A percentile compares a stretch with the other conserved stretches of the same genome.
These are phyloP conservation scores for Lentinula aciculospora DNA, from an alignment of 768 basidiomycete genomes.

Conservation along the genomic window DNA sequence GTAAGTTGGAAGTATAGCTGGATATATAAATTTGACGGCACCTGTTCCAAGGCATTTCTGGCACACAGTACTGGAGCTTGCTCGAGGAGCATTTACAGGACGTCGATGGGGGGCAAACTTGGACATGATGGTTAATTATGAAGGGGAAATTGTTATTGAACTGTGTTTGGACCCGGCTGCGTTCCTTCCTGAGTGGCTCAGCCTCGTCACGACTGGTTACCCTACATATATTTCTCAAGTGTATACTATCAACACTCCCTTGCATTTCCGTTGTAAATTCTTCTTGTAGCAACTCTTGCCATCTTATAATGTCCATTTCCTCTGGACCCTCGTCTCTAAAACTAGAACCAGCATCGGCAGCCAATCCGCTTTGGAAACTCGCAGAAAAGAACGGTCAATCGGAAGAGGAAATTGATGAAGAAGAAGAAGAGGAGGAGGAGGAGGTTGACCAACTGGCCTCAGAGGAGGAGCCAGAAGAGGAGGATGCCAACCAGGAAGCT, in stretches of 20 bases:
- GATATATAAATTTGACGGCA: slow-evolving; percentile 20
- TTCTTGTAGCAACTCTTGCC: too few species aligned
- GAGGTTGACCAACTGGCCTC: slow-evolving; percentile 67
- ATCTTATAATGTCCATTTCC: neutral
- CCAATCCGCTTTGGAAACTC: neutral
- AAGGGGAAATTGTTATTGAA: neutral
- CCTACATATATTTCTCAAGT: neutral
- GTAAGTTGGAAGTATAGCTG: neutral
- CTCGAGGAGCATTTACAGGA: slow-evolving; percentile 56
- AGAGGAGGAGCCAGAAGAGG: slow-evolving; percentile 37
- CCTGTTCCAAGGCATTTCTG: slow-evolving; percentile 78
- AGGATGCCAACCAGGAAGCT: slow-evolving; percentile 14
- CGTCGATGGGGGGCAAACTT: slow-evolving; percentile 73
- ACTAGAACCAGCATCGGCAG: neutral
- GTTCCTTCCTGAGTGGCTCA: neutral
- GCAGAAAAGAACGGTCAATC: slow-evolving; percentile 1
- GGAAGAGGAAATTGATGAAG: neutral
- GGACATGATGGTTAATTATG: slow-evolving; percentile 43
- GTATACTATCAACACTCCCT: too few species aligned
- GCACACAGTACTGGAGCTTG: slow-evolving; percentile 65
- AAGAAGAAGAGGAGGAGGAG: slow-evolving; percentile 41
- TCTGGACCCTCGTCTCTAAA: neutral
- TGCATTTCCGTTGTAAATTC: neutral
- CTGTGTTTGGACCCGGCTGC: neutral
- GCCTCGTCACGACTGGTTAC: neutral